Base-by-base conservation (phyloP, 805 yeast species). In the Maudiozyma bulderi region DNA sequence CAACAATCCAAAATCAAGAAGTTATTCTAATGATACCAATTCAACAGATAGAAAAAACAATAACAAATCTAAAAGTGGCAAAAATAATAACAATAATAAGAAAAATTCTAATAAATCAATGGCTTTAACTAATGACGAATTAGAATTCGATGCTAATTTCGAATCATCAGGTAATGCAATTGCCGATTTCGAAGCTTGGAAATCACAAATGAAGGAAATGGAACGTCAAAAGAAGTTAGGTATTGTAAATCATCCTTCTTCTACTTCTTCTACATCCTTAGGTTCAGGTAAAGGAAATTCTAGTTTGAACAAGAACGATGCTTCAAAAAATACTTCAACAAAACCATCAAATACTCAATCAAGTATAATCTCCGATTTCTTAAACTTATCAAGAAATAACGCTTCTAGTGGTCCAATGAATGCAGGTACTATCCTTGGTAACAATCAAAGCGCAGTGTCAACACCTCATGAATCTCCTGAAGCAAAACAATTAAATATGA, bases 171-270 rank as follows among this genome's bases (percentile, higher is more conserved):
- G 70, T n/a, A 64, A 66, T 49, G 55, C 67, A 30, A 62, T 65
- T 57, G 62, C 61, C 9, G 75, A 70, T 52, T 72, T 72, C 52
- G 76, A 71, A 52, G 55, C 62, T 32, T 70, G 70, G 69, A 71
- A 64, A 51, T 64, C 68, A 2, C 64, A 62, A 55, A 65, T 69
- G 62, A 68, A 62, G 48, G 67, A 60, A 45, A 58, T 65, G 48
- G 72, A 68, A 43, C 65, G 65, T 48, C 59, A 56, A 42, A 68
- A 67, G 47, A 61, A 62, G 46, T 30, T 14, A 4, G 43, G 40
- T 20, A 33, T 9, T 8, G 20, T 31, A 3, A 31, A 39, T 5
- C 26, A 20, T 20, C 26, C 26, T 20, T 20, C 26, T 40, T 14
- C 20, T 8, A 20, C 11, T 38, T 8, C 14, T 5, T 26, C 43